Evolutionary conservation across 495 filamentous ascomycete genomes (phyloP), one percentile per base, ranked within the genome.

Genomic region (Acidomyces sp.): DNA sequence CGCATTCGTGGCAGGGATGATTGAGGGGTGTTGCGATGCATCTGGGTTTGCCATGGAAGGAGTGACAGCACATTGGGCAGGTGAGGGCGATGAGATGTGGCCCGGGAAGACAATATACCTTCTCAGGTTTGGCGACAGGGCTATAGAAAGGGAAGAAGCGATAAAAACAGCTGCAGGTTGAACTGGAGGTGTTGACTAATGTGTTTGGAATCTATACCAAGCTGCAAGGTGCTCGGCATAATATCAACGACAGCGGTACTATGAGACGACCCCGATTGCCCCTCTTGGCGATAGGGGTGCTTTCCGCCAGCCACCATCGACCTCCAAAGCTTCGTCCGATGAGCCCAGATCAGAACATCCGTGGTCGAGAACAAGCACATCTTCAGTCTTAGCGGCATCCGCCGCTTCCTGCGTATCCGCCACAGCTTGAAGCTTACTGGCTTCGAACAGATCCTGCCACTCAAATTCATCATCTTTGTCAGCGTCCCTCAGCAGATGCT

Each of bases 21-120:
- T 97, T 39, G 90, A 97, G 70, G 90, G 92, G 4, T 78, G 93
- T 0, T 90, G 87, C 57, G 90, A 94, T 62, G 87, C 85, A 5
- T 81, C 82, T 38, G 84, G 80, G 6, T 93, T 95, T 59, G 77
- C 79, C 41, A 82, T 84, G 19, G 52, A 56, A 3, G 76, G 79
- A 45, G 92, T 96, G 18, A 88, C 83, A 42, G 90, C 92, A 48
- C 92, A 96, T 65, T 86, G 77, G 55, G 78, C 82, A 3, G 71
- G 67, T 1, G 85, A 84, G 39, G 75, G 68, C 16, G 70, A 78
- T 49, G 78, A 80, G 50, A 78, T 94, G 78, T 95, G 85, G 83
- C 90, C 90, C 0, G 79, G 80, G 28, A 84, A 86, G 62, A 97
- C 90, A 44, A 86, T 96, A 17, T 96, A 95, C 63, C 63, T 97